Base-by-base conservation (phyloP, 2,329 filamentous ascomycete species). In the Metarhizium guizhouense region DNA sequence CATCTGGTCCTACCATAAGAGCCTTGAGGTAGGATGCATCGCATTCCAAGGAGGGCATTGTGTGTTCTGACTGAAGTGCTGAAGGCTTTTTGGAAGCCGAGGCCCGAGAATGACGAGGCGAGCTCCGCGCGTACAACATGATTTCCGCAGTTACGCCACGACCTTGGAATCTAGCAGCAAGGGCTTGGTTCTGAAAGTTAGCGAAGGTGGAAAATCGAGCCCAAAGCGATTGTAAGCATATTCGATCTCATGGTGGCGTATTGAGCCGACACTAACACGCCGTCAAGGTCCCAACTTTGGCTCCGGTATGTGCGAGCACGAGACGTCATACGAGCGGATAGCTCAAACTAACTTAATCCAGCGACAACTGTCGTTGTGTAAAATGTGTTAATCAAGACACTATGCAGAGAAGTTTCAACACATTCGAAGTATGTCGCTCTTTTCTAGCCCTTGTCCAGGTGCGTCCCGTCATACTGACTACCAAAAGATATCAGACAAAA, bases 331-430 rank as follows among this genome's bases (percentile, higher is more conserved):
- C 14, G 18, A 7, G 25, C 47, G 45, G 20, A 54, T n/a, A 47
- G 6, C 20, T 53, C 25, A 56, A 47, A 45, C 7, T 36, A n/a
- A 20, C 10, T 29, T 49, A 32, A 52, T 4, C 38, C 25, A 74
- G 74, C 25, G 74, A 76, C 54, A 76, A 74, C 51, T 76, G 74
- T 58, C 71, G 70, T n/a, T 76, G 74, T 59, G 62, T 56, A 2
- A 52, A 66, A 50, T 76, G 74, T 52, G 67, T 76, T 16, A 73
- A 76, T 49, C 67, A 69, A 51, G 69, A 73, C 47, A 76, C 74
- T 14, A 65, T 69, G 61, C 74, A 76, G 58, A 65, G 72, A 53
- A 74, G 69, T 54, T 70, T 74, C 57, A 66, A 76, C 43, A 74
- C 72, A 1, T 75, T 74, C 55, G 57, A 67, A 42, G 73, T 75